Base-by-base conservation (phyloP, 192 early-diverging fungal species). In the Podila epigama region DNA sequence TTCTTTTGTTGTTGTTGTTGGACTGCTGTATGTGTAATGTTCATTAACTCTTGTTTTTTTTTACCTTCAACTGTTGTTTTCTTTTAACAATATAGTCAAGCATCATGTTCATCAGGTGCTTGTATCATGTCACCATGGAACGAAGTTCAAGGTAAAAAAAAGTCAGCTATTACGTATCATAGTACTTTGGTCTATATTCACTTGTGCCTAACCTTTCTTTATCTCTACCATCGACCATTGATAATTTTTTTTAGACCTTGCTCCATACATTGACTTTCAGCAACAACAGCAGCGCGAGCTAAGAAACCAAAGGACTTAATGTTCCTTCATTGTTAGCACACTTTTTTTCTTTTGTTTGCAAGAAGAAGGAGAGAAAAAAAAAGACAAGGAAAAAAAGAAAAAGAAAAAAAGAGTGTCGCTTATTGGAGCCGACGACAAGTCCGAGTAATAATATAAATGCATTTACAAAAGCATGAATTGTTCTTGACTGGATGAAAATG, bases 81-180 rank as follows among this genome's bases (percentile, higher is more conserved):
- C n/a, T 20, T 15, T 51, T 33, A 13, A 5, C 13, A 48, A 22
- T 53, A 20, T 61, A 75, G 71, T 0, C 71, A 75, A 67, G 71
- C 71, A 27, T 75, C 59, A 6, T 75, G 71, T 63, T 9, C 65
- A 0, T 75, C 71, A 16, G 71, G 65, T 0, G 65, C 64, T 2
- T 75, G 71, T 41, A 63, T 75, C 20, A 75, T 75, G 71, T 75
- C 71, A 0, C 63, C 71, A 2, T 75, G 71, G 71, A 75, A 67
- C 35, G 71, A 75, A n/a, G 57, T 75, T 4, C 71, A 75, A 52
- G 70, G 70, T 72, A 65, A 41, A 20, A 25, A 48, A n/a, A n/a
- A n/a, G n/a, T n/a, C n/a, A n/a, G n/a, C n/a, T n/a, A n/a, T n/a
- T n/a, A n/a, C n/a, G n/a, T n/a, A n/a, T n/a, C 9, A 1, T 33